A percentile compares a stretch with the other conserved stretches of the same genome.
These are phyloP conservation scores for Cyclotella cryptica DNA, from an alignment of 108 stramenopile species.

Conservation along the genomic window DNA sequence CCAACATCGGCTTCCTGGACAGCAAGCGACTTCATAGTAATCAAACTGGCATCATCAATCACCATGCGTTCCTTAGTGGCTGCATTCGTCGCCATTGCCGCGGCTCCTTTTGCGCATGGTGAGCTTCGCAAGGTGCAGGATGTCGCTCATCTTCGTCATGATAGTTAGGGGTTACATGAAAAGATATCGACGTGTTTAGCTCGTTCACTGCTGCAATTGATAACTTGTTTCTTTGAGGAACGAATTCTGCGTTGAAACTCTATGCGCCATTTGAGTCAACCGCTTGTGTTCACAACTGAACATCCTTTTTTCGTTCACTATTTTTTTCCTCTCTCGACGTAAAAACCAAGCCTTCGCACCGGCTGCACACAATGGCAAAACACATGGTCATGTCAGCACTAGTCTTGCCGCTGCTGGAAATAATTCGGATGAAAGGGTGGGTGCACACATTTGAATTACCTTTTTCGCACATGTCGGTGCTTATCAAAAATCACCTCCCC, in stretches of 20 bases:
- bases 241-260: no score
- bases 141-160: not conserved
- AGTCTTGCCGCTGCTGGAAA: slow-evolving; percentile 29
- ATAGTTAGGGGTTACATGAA: not conserved
- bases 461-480: not conserved
- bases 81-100: slow-evolving; percentile 12
- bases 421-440: slow-evolving; percentile 45
- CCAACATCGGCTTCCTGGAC: not conserved
- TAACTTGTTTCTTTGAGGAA: no score
- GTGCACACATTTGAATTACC: not conserved
- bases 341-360: slow-evolving; percentile 24
- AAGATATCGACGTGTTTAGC: no score
- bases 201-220: no score
- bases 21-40: not conserved
- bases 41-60: not conserved
- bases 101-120: slow-evolving; percentile 21
- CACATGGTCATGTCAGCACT: not conserved
- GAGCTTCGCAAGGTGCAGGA: not conserved
- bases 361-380: not conserved
- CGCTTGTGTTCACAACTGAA: no score
- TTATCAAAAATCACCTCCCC: not conserved
- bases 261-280: no score
- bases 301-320: not conserved
- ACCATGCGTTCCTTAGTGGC: slow-evolving; percentile 18
- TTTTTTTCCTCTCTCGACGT: not conserved